Base-by-base conservation (phyloP, 495 filamentous ascomycete species). In the Podospora sp. region DNA sequence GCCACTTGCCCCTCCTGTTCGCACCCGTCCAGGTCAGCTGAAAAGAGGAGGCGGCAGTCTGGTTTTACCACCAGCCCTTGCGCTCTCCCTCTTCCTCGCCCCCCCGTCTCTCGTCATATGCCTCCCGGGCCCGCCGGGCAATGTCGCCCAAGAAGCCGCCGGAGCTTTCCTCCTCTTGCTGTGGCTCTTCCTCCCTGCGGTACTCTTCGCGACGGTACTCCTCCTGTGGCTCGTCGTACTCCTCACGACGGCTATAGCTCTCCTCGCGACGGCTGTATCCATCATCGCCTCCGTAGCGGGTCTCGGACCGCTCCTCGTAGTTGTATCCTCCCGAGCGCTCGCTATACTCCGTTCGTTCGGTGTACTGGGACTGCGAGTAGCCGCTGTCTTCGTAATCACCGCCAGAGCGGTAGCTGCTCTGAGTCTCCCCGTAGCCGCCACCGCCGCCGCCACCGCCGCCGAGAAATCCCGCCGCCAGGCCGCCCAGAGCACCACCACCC, bases 341-440 rank as follows among this genome's bases (percentile, higher is more conserved):
- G 50, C 69, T 60, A 57, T 71, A 18, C 46, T 78, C 70, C 8
- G 77, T 68, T 72, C 78, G 79, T 62, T 81, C 81, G 63, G 77
- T 77, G 59, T 77, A 78, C 33, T 67, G 71, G 66, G 85, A 85
- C 64, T 85, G 79, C 35, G 77, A 77, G 62, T 76, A 73, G 27
- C 77, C 73, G 52, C 78, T 57, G 26, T 55, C 49, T 9, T 26
- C 81, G 29, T 33, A 33, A 51, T 83, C 84, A 36, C 33, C 40
- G 33, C 73, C 73, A 29, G 78, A 73, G 2, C 40, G 40, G 40
- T 46, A 46, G 40, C 40, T 46, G 12, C 40, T 46, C 40, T 33
- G 26, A 0, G 27, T 59, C 27, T 59, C 57, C 27, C 21, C 14
- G 2, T 25, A 26, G 22, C 56, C 21, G 26, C 26, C 26, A 59